Conservation (phyloP, 129 eudicot species). For the Saussurea involucrata region DNA sequence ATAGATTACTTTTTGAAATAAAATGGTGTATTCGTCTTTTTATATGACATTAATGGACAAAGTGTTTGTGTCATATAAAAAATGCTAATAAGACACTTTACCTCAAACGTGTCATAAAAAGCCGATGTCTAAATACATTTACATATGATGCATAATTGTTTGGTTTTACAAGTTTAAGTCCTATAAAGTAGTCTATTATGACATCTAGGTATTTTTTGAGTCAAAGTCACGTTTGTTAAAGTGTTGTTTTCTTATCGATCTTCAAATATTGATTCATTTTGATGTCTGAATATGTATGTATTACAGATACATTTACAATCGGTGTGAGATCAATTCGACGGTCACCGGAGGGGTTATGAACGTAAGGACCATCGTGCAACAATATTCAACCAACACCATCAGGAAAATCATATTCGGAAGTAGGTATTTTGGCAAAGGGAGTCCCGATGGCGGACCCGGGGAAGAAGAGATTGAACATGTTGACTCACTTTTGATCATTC, state of each 20-base stretch:
- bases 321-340: background rate
- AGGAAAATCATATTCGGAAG: slow-evolving; percentile 21
- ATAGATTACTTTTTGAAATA: no score
- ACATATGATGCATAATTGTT: background rate
- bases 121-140: no score
- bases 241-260: background rate
- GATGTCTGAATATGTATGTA: background rate
- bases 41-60: no score
- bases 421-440: slow-evolving; percentile 31
- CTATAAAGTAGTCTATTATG: background rate
- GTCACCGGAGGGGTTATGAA: slow-evolving; percentile 20
- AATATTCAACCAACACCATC: slow-evolving; percentile 30
- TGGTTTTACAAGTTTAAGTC: background rate
- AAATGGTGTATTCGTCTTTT: no score
- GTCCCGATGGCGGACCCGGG: slow-evolving; percentile 36
- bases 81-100: background rate
- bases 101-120: no score
- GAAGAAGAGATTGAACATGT: slow-evolving; percentile 36
- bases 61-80: no score
- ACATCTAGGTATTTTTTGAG: background rate
- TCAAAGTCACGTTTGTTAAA: background rate
- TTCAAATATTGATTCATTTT: background rate
- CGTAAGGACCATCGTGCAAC: slow-evolving; percentile 19
- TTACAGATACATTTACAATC: background rate
- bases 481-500: slow-evolving; percentile 9